Evolutionary conservation across 768 basidiomycete genomes (phyloP).

Genomic region (Kwoniella newhampshirensis): DNA sequence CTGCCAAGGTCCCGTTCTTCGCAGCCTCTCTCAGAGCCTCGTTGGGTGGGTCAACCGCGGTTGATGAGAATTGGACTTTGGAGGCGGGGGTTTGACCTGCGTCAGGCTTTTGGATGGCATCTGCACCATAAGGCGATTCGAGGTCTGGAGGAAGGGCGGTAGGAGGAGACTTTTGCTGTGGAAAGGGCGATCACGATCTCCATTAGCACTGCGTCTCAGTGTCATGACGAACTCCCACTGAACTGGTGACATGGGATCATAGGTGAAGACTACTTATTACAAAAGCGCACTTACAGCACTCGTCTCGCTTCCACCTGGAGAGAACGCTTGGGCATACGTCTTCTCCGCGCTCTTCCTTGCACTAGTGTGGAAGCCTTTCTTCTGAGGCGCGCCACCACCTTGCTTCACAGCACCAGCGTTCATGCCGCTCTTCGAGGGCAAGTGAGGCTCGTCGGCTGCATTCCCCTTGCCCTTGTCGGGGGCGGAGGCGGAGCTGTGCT

Average conservation of each 20-base stretch:
- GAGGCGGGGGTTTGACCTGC: slow-evolving; percentile 35
- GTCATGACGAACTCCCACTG: too few species aligned
- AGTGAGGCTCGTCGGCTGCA: slow-evolving; percentile 36
- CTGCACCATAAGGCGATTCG: slow-evolving; percentile 25
- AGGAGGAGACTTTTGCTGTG: slow-evolving; percentile 29
- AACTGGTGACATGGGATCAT: background rate
- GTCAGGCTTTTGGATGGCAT: slow-evolving; percentile 19
- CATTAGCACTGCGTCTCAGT: background rate
- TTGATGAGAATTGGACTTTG: slow-evolving; percentile 32
- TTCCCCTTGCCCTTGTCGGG: slow-evolving; percentile 43
- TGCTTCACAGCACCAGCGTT: background rate
- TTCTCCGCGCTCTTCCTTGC: slow-evolving; percentile 4
- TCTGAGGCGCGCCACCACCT: slow-evolving; percentile 18
- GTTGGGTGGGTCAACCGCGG: slow-evolving; percentile 45
- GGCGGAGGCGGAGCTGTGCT: slow-evolving; percentile 32
- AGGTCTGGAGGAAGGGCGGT: slow-evolving; percentile 36
- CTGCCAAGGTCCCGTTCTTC: slow-evolving; percentile 38
- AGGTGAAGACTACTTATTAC: background rate
- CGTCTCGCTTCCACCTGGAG: slow-evolving; percentile 23
- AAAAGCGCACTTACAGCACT: slow-evolving; percentile 36
- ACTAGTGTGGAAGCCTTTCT: slow-evolving; percentile 22
- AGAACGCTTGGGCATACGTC: slow-evolving; percentile 31
- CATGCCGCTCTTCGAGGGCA: slow-evolving; percentile 34
- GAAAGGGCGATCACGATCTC: background rate
- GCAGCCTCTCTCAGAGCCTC: slow-evolving; percentile 34